Evolutionary conservation across 2,329 filamentous ascomycete genomes (phyloP).

Genomic region (Chaetomium sp.): DNA sequence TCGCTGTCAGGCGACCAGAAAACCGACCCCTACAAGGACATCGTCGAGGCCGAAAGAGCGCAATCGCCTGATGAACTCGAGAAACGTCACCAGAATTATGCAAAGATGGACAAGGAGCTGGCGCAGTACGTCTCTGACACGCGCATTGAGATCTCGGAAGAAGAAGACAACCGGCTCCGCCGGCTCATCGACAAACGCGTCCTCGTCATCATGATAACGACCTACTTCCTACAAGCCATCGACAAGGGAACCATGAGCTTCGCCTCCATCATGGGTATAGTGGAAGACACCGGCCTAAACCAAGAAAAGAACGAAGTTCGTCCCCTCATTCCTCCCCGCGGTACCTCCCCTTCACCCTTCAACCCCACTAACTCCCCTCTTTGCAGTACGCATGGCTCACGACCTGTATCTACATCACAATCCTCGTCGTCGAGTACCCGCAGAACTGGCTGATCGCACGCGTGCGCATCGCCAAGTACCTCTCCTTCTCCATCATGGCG

Average conservation of each 20-base stretch:
- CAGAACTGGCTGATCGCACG: slow-evolving; percentile 58
- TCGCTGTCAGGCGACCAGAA: background rate
- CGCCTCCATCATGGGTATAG: slow-evolving; percentile 65
- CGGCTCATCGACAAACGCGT: slow-evolving; percentile 68
- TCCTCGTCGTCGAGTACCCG: slow-evolving; percentile 71
- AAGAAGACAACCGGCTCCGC: slow-evolving; percentile 63
- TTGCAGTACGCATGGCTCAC: slow-evolving; percentile 70
- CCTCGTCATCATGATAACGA: slow-evolving; percentile 69
- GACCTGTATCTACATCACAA: slow-evolving; percentile 73
- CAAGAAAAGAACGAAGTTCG: slow-evolving; percentile 35
- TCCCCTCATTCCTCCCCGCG: background rate
- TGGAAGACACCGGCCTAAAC: slow-evolving; percentile 52
- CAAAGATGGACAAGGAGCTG: slow-evolving; percentile 66
- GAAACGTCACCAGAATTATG: slow-evolving; percentile 54
- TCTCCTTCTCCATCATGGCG: slow-evolving; percentile 62
- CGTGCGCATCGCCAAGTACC: slow-evolving; percentile 68
- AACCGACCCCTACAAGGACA: slow-evolving; percentile 10
- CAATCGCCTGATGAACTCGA: slow-evolving; percentile 42
- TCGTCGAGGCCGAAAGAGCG: slow-evolving; percentile 20
- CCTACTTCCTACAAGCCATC: slow-evolving; percentile 71
- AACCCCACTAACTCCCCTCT: background rate
- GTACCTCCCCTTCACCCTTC: background rate
- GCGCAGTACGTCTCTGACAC: slow-evolving; percentile 65
- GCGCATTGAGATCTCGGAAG: slow-evolving; percentile 58
- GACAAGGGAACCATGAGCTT: slow-evolving; percentile 69